Conservation (phyloP, 1,284 basidiomycete genomes). For the Heterobasidion irregulare region DNA sequence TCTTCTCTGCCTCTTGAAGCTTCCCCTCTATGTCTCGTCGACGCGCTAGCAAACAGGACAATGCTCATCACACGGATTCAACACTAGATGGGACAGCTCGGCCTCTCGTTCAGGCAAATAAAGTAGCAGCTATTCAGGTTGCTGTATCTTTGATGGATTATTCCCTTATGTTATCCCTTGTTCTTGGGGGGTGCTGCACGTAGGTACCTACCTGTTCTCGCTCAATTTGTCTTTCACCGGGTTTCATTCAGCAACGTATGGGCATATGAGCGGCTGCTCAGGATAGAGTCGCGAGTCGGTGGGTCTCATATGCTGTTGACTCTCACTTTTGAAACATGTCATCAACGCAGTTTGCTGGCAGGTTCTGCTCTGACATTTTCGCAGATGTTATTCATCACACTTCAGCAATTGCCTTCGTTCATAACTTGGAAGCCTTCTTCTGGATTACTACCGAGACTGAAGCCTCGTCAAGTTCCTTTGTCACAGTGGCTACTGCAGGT, state of each 20-base stretch:
- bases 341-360: constrained; percentile 17
- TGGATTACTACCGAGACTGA: constrained; percentile 39
- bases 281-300: constrained; percentile 65
- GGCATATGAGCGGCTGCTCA: constrained; percentile 64
- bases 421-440: constrained; percentile 25
- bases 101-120: background rate
- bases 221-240: background rate
- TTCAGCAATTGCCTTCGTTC: constrained; percentile 53
- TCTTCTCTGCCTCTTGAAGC: background rate
- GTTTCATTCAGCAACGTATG: constrained; percentile 50
- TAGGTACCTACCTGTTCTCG: constrained; percentile 25
- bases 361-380: constrained; percentile 82
- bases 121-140: constrained; percentile 16
- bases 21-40: constrained; percentile 8
- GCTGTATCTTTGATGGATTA: constrained; percentile 29
- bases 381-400: constrained; percentile 74
- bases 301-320: constrained; percentile 12
- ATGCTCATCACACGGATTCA: background rate
- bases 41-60: background rate
- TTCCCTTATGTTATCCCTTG: constrained; percentile 43
- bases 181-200: constrained; percentile 81
- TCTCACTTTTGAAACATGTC: background rate
- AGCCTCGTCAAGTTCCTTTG: constrained; percentile 65
- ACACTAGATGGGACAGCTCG: background rate
- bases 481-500: constrained; percentile 73